Evolutionary conservation across 2,329 filamentous ascomycete species (phyloP), one percentile per base, ranked within the genome.

Genomic region (Hymenoscyphus albidus): DNA sequence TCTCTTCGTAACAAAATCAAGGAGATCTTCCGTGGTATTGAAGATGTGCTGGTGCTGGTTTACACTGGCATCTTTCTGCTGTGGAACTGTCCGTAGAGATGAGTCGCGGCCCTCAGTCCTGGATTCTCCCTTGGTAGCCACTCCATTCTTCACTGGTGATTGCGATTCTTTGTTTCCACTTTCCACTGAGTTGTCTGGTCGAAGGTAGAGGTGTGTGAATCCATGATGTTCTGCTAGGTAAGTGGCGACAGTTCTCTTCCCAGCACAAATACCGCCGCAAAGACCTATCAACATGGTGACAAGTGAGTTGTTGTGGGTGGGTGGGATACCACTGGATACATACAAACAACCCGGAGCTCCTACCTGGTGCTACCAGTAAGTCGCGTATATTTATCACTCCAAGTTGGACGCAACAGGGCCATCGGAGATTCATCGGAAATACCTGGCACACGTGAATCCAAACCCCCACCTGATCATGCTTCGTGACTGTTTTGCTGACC

Each of bases 261-360:
- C 95, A 59, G 94, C 88, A 80, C 93, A 98, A 73, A 97, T 94
- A 89, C 88, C 87, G 74, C 89, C 89, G 72, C 90, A 93, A 66
- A 93, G 83, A 63, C 90, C 90, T 68, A 93, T 89, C 51, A 93
- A 82, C 90, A 93, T 93, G 32, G 18, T 38, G 18, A 27, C 27
- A n/a, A 14, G 4, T 59, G 9, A 55, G 59, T 31, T 48, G 42
- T 22, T n/a, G 61, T 44, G 12, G n/a, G 14, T 10, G 2, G 51
- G 13, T 16, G 31, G 14, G 27, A 27, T 27, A 27, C 27, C 27
- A 27, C 27, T 27, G 27, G 3, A 27, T 27, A 27, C 27, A 27
- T 27, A 27, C 2, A 35, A 35, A 35, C 1, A 35, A 10, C 3
- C 3, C 9, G 35, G 5, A 35, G 35, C 35, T 35, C 35, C 35